Percentiles rank a stretch among this genome's conserved stretches.
These are phyloP conservation scores for Blastocystis sp. DNA, from an alignment of 352 stramenopile genomes.

Conservation along the genomic window DNA sequence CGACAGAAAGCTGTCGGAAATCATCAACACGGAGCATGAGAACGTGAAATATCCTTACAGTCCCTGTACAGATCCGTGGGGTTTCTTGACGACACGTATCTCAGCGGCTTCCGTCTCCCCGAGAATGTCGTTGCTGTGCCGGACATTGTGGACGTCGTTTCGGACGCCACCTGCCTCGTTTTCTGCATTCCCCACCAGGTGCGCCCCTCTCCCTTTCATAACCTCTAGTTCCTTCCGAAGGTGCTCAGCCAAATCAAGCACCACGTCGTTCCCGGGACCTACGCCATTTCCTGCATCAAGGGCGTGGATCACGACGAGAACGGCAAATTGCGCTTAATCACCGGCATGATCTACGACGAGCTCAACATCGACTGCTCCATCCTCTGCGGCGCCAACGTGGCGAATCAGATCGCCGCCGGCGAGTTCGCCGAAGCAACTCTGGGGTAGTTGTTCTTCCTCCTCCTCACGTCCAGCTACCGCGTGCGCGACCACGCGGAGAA, in stretches of 20 bases:
- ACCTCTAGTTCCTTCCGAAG: conserved; percentile 74
- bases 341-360: conserved; percentile 82
- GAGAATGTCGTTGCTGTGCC: conserved; percentile 87
- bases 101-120: conserved; percentile 86
- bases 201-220: conserved; percentile 82
- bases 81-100: conserved; percentile 73
- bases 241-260: conserved; percentile 74
- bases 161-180: conserved; percentile 86
- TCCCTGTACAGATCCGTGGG: neutral
- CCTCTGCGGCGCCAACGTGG: conserved; percentile 94
- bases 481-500: conserved; percentile 65
- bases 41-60: conserved; percentile 87
- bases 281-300: conserved; percentile 87
- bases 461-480: conserved; percentile 57
- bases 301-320: conserved; percentile 75
- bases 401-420: conserved; percentile 88
- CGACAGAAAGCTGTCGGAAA: conserved; percentile 86
- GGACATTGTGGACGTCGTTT: conserved; percentile 84
- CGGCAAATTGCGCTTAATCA: conserved; percentile 80
- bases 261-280: conserved; percentile 77
- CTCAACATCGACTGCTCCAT: conserved; percentile 84
- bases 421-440: conserved; percentile 95
- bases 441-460: conserved; percentile 77
- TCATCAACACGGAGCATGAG: conserved; percentile 92
- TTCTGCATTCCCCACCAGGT: conserved; percentile 96